Base-by-base conservation (phyloP, 1,284 basidiomycete species). In the Athelia sp. region DNA sequence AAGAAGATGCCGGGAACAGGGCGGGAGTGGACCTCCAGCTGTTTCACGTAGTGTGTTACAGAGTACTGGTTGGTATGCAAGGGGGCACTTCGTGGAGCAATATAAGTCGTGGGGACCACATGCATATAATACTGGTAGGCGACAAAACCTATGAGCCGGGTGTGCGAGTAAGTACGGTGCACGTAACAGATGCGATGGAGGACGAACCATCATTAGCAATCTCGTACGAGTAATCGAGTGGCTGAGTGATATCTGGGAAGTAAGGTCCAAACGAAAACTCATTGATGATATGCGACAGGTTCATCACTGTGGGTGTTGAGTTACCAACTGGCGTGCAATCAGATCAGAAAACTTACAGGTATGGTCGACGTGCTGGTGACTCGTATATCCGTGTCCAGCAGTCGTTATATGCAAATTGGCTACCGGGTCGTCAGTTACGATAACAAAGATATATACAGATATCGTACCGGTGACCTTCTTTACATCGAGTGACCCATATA, bases 191-290 rank as follows among this genome's bases (percentile, higher is more conserved):
- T n/a, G n/a, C n/a, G n/a, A n/a, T n/a, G n/a, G n/a, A 34, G 32
- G 36, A 79, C 90, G 62, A 60, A 93, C 90, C 83, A 42, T 93
- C 77, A 31, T 82, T 66, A 0, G 95, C 86, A 1, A 87, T 66
- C 64, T 98, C 93, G 52, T 90, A 87, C 0, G 90, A 91, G 62
- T 93, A 84, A 61, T 98, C 96, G 31, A 99, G 78, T 2, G 96
- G 96, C 65, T 99, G 96, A 0, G 84, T 79, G 52, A 99, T 98
- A 47, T 94, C 88, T 1, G 96, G 96, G 73, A 98, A 98, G 73
- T 91, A 90, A 0, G 93, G 90, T 0, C 96, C 96, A 60, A 98
- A 98, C 1, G 93, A 97, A 65, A 98, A 96, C 67, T 98, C 96
- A 54, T 88, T 88, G 57, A 98, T 93, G 51, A 98, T 86, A 69